phyloP scores from a whole-genome alignment of 1,284 basidiomycete genomes.

The Microbotryum scabiosae region DNA sequence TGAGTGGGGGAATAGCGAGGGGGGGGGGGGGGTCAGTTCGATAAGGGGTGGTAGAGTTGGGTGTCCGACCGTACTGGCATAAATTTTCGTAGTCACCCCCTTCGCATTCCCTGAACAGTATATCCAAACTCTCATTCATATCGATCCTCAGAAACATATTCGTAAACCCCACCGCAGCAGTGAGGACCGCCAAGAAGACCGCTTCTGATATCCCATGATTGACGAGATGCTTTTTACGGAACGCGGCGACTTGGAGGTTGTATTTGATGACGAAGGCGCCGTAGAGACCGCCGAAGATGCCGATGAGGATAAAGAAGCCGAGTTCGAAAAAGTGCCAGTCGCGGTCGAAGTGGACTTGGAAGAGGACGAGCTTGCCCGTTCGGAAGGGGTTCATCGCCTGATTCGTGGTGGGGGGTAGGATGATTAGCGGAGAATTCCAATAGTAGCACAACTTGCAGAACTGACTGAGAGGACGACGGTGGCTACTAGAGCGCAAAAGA shows the following conservation, averaged over 20 bases:
- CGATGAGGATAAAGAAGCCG: constrained; percentile 74
- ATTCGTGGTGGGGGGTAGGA: background rate
- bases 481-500: constrained; percentile 92
- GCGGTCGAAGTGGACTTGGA: constrained; percentile 93
- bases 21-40: no score
- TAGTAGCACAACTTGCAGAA: constrained; percentile 24
- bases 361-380: constrained; percentile 94
- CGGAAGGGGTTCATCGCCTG: constrained; percentile 97
- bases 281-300: constrained; percentile 93
- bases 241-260: constrained; percentile 88
- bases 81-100: constrained; percentile 84
- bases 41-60: no score
- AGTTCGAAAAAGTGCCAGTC: constrained; percentile 99
- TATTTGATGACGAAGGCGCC: constrained; percentile 96
- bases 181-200: constrained; percentile 73
- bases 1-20: background rate
- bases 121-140: constrained; percentile 96
- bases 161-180: constrained; percentile 84
- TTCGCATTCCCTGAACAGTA: constrained; percentile 93
- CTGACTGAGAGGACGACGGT: constrained; percentile 88
- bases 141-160: constrained; percentile 94
- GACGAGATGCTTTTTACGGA: constrained; percentile 79
- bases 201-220: constrained; percentile 83
- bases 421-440: background rate
- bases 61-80: constrained; percentile 65